These are phyloP conservation scores for Setaria italica DNA, from an alignment of 202 grass and related monocot genomes.

Conservation along the genomic window DNA sequence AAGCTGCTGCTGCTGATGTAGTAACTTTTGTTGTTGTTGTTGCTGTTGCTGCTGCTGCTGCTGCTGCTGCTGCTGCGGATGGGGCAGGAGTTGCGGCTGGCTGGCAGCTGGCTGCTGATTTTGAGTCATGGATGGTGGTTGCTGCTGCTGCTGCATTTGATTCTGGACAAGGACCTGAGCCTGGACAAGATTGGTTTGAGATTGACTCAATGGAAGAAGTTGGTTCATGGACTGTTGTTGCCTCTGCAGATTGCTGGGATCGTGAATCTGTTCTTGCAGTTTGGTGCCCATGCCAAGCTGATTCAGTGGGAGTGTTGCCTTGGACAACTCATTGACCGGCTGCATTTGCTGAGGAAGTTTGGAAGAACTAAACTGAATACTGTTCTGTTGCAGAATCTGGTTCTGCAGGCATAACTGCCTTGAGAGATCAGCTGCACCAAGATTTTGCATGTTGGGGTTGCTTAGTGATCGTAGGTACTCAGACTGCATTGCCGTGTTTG, in stretches of 20 bases:
- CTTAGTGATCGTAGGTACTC: constrained; percentile 81
- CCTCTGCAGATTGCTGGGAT: constrained; percentile 57
- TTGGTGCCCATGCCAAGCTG: constrained; percentile 59
- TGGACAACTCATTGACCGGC: constrained; percentile 61
- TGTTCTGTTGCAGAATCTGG: constrained; percentile 84
- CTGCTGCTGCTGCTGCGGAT: constrained; percentile 40
- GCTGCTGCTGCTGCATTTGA: constrained; percentile 64
- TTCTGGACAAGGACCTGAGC: constrained; percentile 70
- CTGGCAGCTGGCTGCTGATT: constrained; percentile 53
- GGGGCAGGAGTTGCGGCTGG: constrained; percentile 48
- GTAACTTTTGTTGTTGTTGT: constrained; percentile 29
- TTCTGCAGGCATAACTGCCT: constrained; percentile 86
- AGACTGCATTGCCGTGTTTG: constrained; percentile 71
- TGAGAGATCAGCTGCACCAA: constrained; percentile 77
- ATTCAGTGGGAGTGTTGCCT: constrained; percentile 63
- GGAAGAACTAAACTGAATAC: constrained; percentile 64
- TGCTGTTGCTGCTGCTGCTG: constrained; percentile 51
- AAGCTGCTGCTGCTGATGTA: constrained; percentile 59
- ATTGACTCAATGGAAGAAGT: constrained; percentile 70
- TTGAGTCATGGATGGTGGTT: constrained; percentile 59
- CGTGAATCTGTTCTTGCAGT: constrained; percentile 60
- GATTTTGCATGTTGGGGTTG: constrained; percentile 78
- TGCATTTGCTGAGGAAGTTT: constrained; percentile 77
- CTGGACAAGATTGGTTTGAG: constrained; percentile 70
- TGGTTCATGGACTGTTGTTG: constrained; percentile 79